Evolutionary conservation across 163 green algal species (phyloP), one percentile per base, ranked within the genome.

Genomic region (Prototheca wickerhamii): DNA sequence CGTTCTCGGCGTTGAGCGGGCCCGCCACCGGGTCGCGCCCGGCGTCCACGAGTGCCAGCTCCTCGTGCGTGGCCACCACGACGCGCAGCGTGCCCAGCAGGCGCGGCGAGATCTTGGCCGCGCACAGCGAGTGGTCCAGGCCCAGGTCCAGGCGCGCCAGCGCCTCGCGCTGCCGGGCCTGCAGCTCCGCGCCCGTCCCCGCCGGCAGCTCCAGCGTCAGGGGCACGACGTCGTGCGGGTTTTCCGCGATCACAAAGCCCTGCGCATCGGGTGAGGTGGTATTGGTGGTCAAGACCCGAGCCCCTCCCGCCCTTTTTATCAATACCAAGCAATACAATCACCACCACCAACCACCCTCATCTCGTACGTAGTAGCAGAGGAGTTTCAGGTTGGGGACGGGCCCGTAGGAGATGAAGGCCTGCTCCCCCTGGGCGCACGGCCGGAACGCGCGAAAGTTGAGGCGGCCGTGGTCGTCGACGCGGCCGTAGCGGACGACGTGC

Each of bases 371-470:
- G 61, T 74, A 74, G 61, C 55, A 76, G 55, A 91, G 76, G 49
- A 91, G 77, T 64, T 91, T 80, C 2, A 69, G 52, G 61, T 91
- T 91, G 60, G 80, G 68, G 44, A 87, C 76, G 0, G 84, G 77
- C 0, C 85, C 85, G 64, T 92, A 92, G 4, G 76, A 87, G 29
- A 92, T 72, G 51, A 75, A 83, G 3, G 81, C 62, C 70, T 92
- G 73, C 37, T 78, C 30, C 8, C 75, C 73, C 54, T 64, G 12
- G 4, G 40, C 30, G 53, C 71, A 76, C 37, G 71, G 72, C 20
- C 85, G 56, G 67, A 89, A 88, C 5, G 54, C 63, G 1, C 64
- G 74, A 42, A 63, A 79, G 49, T 72, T 58, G 2, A 91, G 71
- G 21, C 29, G 61, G 29, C 37, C 17, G 12, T 26, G n/a, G 0